These are phyloP conservation scores for Actinomortierella ambigua DNA, from an alignment of 371 early-diverging fungal species.

Conservation along the genomic window DNA sequence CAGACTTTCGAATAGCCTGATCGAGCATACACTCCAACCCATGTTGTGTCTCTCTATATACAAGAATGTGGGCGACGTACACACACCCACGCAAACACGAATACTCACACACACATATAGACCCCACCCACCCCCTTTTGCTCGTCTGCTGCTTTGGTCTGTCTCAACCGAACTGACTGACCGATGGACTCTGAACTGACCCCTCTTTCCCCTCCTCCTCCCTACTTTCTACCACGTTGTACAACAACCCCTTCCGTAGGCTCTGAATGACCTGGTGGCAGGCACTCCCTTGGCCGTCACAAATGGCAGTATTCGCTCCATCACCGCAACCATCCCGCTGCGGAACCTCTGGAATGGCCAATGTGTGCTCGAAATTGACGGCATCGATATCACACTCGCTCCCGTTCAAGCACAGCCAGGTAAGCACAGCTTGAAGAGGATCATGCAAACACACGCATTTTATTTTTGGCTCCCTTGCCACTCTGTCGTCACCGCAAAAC, in stretches of 20 bases:
- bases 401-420: constrained; percentile 54
- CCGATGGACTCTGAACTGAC: no score
- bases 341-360: constrained; percentile 80
- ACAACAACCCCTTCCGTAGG: constrained; percentile 47
- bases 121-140: neutral
- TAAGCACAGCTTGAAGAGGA: constrained; percentile 29
- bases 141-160: no score
- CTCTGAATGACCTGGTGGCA: constrained; percentile 69
- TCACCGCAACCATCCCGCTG: constrained; percentile 85
- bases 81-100: no score
- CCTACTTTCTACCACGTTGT: neutral
- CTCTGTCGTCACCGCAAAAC: no score
- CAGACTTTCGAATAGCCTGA: neutral
- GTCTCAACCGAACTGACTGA: no score
- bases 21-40: no score
- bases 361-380: constrained; percentile 77
- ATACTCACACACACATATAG: no score
- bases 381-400: constrained; percentile 64
- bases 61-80: no score
- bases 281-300: constrained; percentile 73
- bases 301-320: constrained; percentile 70
- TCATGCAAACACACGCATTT: neutral
- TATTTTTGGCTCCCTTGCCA: neutral
- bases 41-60: no score
- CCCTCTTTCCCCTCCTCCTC: neutral